Base-by-base conservation (phyloP, 176 grass and related monocot genomes). In the Ampelocalamus luodianensis region DNA sequence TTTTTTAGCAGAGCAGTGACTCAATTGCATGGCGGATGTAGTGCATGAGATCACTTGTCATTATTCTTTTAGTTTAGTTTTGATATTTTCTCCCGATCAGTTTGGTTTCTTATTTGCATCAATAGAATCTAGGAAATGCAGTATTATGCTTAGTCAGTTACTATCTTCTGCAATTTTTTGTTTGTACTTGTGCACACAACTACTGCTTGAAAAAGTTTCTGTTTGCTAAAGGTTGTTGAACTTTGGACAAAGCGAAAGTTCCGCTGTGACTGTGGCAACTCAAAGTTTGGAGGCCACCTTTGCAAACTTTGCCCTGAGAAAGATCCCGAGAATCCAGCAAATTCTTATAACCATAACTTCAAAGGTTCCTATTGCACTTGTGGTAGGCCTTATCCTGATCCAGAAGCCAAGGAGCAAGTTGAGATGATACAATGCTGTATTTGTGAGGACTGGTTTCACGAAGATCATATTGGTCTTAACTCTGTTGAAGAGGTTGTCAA, bases 361-460 rank as follows among this genome's bases (percentile, higher is more conserved):
- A 98, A 85, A 85, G 96, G 96, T 66, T 88, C 81, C 22, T 98
- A 98, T 83, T 98, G 96, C 91, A 94, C 90, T 38, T 98, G 96
- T 65, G 62, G 83, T 77, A 87, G 93, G 60, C 96, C 96, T 74
- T 98, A 96, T 92, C 96, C 96, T 88, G 96, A 98, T 90, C 93
- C 96, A 82, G 96, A 95, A 78, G 91, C 80, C 24, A 85, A 90
- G 60, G 91, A 92, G 50, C 96, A 96, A 94, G 84, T 92, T 82
- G 93, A 98, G 82, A 98, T 98, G 96, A 98, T 98, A 85, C 96
- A 98, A 49, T 98, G 96, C 40, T 92, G 93, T 76, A 90, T 98
- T 76, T 98, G 96, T 76, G 96, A 98, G 86, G 96, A 98, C 36
- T 98, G 96, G 96, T 98, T 96, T 90, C 96, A 98, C 45, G 93